Evolutionary conservation across 169 alveolate genomes (phyloP).

Genomic region (Cryptosporidium bovis): DNA sequence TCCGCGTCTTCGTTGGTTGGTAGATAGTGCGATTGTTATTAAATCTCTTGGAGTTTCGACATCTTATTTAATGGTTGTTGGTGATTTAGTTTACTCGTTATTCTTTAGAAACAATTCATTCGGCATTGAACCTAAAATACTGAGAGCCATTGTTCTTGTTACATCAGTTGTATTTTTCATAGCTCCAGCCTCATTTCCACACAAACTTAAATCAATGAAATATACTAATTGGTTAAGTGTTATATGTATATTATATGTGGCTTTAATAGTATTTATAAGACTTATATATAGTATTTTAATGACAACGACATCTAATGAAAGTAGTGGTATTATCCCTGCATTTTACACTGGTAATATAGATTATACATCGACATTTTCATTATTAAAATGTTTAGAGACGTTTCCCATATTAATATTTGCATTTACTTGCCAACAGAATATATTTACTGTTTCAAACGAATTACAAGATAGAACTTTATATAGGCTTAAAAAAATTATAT

Average conservation of each 20-base stretch:
- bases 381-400: constrained; percentile 31
- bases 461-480: constrained; percentile 53
- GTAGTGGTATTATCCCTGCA: constrained; percentile 16
- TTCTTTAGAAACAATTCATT: constrained; percentile 30
- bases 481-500: constrained; percentile 37
- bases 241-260: constrained; percentile 60
- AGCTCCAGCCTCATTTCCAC: constrained; percentile 74
- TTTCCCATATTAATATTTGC: constrained; percentile 74
- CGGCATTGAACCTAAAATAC: constrained; percentile 60
- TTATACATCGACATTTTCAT: constrained; percentile 22
- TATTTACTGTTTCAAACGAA: constrained; percentile 68
- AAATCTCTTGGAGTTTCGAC: constrained; percentile 73
- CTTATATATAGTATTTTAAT: constrained; percentile 3
- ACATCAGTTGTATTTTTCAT: constrained; percentile 61
- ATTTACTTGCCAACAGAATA: constrained; percentile 74
- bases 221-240: constrained; percentile 73
- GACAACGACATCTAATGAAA: neutral
- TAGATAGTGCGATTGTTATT: constrained; percentile 70
- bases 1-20: constrained; percentile 61
- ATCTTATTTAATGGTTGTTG: constrained; percentile 74
- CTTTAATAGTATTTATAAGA: constrained; percentile 34
- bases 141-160: constrained; percentile 63
- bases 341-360: constrained; percentile 25
- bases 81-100: constrained; percentile 41
- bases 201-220: constrained; percentile 57